Evolutionary conservation across 2,329 filamentous ascomycete genomes (phyloP).

Genomic region (Kalmusia sp.): DNA sequence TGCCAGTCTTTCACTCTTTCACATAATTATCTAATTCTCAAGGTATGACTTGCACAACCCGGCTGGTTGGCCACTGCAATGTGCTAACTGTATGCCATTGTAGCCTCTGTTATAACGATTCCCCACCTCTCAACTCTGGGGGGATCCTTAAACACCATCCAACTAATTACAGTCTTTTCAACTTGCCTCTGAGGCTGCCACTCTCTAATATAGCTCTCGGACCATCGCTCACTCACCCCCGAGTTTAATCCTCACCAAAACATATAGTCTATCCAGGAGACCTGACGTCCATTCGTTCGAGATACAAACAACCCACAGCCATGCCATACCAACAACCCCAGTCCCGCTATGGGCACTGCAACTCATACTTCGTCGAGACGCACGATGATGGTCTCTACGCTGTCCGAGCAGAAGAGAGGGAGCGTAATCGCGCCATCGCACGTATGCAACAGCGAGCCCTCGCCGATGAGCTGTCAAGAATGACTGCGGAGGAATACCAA

Average conservation of each 20-base stretch:
- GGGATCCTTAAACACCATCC: constrained; percentile 53
- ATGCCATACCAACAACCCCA: constrained; percentile 64
- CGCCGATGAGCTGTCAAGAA: constrained; percentile 84
- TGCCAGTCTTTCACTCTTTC: constrained; percentile 47
- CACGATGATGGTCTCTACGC: constrained; percentile 61
- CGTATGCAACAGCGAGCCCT: constrained; percentile 87
- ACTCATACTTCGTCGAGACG: constrained; percentile 72
- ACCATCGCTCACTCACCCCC: constrained; percentile 50
- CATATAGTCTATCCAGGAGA: constrained; percentile 54
- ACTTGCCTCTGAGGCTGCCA: constrained; percentile 57
- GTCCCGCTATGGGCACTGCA: constrained; percentile 68
- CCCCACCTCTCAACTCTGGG: constrained; percentile 44
- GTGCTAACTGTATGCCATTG: constrained; percentile 25
- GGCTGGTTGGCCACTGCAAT: constrained; percentile 26
- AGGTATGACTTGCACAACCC: no score
- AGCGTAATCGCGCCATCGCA: constrained; percentile 79
- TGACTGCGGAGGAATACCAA: constrained; percentile 88
- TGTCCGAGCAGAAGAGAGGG: constrained; percentile 70
- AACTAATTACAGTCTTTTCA: constrained; percentile 67
- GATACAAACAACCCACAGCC: constrained; percentile 46
- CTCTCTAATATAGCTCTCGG: constrained; percentile 55
- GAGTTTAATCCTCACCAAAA: constrained; percentile 28
- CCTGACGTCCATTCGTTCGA: constrained; percentile 55
- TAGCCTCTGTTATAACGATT: constrained; percentile 46
- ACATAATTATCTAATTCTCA: constrained; percentile 57